phyloP scores from a whole-genome alignment of 208 protist genomes.

The Crithidia fasciculata region DNA sequence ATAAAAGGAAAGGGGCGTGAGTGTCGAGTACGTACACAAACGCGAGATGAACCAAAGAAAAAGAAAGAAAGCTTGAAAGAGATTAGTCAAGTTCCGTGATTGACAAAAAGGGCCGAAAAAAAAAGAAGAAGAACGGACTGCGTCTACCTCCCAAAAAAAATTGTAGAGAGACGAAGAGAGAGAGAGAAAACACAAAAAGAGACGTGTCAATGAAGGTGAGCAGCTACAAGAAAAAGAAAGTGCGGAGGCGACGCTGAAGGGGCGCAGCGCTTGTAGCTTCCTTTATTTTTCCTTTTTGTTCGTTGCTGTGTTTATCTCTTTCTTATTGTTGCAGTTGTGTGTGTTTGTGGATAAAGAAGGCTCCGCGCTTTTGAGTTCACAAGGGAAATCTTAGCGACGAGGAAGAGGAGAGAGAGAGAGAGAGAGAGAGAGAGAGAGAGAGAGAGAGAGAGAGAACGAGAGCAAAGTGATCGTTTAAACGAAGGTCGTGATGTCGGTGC shows the following conservation, averaged over 20 bases:
- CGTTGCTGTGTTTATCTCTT: too few species aligned
- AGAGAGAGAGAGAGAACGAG: too few species aligned
- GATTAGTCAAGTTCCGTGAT: background rate
- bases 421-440: too few species aligned
- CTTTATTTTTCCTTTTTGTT: too few species aligned
- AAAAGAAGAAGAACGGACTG: slow-evolving; percentile 7
- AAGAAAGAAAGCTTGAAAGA: slow-evolving; percentile 5
- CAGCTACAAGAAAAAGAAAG: slow-evolving; percentile 9
- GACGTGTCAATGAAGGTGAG: background rate
- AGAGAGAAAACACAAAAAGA: background rate
- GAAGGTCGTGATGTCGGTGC: too few species aligned
- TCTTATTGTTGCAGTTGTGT: too few species aligned
- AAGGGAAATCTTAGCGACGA: too few species aligned
- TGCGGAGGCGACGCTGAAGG: background rate
- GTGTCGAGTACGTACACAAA: slow-evolving; percentile 17
- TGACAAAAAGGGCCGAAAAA: slow-evolving; percentile 25
- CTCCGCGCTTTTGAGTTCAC: too few species aligned
- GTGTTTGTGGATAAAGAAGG: too few species aligned
- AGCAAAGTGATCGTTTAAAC: too few species aligned
- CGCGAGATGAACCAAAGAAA: background rate
- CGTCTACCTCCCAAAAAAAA: background rate
- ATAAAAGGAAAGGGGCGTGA: background rate
- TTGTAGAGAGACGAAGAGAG: slow-evolving; percentile 3
- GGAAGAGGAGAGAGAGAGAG: too few species aligned
- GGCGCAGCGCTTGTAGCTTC: too few species aligned